A percentile compares a stretch with the other conserved stretches of the same genome.
phyloP scores from a whole-genome alignment of 1,284 basidiomycete species.

The Sanghuangporus sanghuang region DNA sequence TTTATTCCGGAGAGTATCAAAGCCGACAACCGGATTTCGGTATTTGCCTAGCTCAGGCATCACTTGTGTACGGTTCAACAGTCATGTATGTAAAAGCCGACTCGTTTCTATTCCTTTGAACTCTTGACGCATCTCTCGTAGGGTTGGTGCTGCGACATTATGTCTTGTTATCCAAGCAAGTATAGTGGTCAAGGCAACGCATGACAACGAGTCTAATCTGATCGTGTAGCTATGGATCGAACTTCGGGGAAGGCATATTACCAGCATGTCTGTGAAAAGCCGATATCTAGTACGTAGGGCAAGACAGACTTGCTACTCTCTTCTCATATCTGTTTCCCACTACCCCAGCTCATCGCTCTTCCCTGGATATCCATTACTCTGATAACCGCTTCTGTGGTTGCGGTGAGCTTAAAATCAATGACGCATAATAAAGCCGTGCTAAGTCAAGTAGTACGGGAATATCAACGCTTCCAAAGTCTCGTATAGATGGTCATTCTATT shows the following conservation, averaged over 20 bases:
- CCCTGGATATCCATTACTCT: slow-evolving; percentile 9
- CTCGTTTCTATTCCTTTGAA: not conserved
- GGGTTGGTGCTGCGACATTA: not conserved
- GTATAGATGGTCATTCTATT: slow-evolving; percentile 13
- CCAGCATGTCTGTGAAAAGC: not conserved
- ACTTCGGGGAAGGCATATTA: not conserved
- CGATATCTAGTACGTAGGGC: not conserved
- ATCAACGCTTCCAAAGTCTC: slow-evolving; percentile 5
- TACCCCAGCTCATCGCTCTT: slow-evolving; percentile 5
- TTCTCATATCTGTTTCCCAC: not conserved
- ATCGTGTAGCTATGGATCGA: not conserved
- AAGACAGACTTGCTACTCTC: not conserved
- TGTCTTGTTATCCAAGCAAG: not conserved
- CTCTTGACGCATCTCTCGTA: not conserved
- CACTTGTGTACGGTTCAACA: slow-evolving; percentile 11
- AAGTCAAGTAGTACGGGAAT: not conserved
- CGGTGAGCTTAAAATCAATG: not conserved
- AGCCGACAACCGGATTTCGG: slow-evolving; percentile 4
- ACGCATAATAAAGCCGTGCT: not conserved
- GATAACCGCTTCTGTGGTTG: not conserved
- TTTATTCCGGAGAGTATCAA: slow-evolving; percentile 9
- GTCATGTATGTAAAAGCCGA: not conserved
- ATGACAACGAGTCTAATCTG: not conserved
- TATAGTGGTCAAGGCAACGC: not conserved
- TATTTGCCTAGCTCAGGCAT: slow-evolving; percentile 12